Conservation (phyloP, 1,139 yeast species). For the Suhomyces choctaworum region DNA sequence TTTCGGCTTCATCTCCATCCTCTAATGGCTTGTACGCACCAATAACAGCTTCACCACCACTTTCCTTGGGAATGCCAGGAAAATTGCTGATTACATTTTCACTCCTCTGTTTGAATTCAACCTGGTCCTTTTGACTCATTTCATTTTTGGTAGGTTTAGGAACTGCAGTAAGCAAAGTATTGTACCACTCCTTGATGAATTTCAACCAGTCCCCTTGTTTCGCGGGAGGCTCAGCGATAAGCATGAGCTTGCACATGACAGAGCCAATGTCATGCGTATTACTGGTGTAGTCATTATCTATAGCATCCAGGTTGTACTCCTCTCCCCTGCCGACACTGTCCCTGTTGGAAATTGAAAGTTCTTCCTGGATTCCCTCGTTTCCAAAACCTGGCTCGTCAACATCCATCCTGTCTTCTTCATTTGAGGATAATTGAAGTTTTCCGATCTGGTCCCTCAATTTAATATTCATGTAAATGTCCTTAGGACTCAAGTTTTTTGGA, state of each 20-base stretch:
- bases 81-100: constrained; percentile 17
- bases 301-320: constrained; percentile 1
- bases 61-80: constrained; percentile 3
- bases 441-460: constrained; percentile 8
- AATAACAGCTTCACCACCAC: constrained; percentile 2
- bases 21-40: constrained; percentile 8
- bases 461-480: constrained; percentile 29
- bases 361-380: background rate
- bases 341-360: background rate
- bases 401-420: constrained; percentile 7
- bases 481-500: constrained; percentile 23
- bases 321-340: background rate
- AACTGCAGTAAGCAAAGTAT: constrained; percentile 28
- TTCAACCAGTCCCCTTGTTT: constrained; percentile 20
- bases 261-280: background rate
- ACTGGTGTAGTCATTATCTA: background rate
- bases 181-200: constrained; percentile 30
- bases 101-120: constrained; percentile 36
- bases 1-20: constrained; percentile 11
- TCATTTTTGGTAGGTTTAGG: constrained; percentile 31
- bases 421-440: background rate
- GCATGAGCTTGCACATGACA: constrained; percentile 18
- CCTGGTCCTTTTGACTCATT: constrained; percentile 43
- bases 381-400: constrained; percentile 1
- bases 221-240: constrained; percentile 21